These are phyloP conservation scores for Posidonia australis DNA, from an alignment of 106 monocot genomes.

Conservation along the genomic window DNA sequence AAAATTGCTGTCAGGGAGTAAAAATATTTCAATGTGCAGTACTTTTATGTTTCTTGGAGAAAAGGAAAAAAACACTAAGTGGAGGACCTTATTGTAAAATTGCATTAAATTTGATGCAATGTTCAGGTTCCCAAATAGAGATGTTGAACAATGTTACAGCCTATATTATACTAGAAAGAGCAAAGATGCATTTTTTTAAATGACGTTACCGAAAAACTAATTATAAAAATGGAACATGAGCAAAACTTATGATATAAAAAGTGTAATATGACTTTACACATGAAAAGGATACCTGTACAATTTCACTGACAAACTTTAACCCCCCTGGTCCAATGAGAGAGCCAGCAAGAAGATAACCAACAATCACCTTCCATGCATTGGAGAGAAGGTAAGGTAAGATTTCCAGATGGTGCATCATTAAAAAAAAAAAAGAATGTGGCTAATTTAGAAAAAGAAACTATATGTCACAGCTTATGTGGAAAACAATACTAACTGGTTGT, in stretches of 20 bases:
- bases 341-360: slow-evolving; percentile 97
- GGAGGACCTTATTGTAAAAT: no score
- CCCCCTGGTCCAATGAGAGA: slow-evolving; percentile 97
- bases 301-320: slow-evolving; percentile 77
- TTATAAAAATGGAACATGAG: no score
- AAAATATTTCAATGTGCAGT: not conserved
- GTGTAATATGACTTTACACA: not conserved
- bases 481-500: slow-evolving; percentile 63
- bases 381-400: not conserved
- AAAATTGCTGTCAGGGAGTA: not conserved
- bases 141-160: no score
- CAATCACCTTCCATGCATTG: slow-evolving; percentile 60
- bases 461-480: not conserved
- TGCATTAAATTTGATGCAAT: no score
- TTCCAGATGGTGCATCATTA: not conserved
- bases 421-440: not conserved
- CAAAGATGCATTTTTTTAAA: no score
- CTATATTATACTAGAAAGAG: no score
- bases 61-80: no score
- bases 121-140: no score
- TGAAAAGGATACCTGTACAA: slow-evolving; percentile 64
- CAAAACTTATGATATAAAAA: no score
- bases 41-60: no score
- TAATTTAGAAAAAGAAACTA: not conserved
- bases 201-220: no score